A percentile compares a stretch with the other conserved stretches of the same genome.
phyloP scores from a whole-genome alignment of 352 stramenopile genomes.

The Phytophthora boehmeriae region DNA sequence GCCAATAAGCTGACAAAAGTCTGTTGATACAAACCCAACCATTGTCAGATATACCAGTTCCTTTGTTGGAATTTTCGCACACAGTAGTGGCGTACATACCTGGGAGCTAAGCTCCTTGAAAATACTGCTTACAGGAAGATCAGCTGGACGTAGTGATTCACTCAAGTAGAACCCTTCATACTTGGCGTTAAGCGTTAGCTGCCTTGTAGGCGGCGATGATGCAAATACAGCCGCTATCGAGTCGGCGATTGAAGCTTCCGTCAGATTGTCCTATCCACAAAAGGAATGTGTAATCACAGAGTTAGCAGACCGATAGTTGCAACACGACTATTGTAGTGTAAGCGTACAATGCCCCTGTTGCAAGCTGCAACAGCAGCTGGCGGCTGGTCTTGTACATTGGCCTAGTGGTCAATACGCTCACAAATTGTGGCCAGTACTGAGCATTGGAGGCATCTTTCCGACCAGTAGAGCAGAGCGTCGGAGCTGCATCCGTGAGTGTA shows the following conservation, averaged over 20 bases:
- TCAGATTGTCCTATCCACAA: constrained; percentile 19
- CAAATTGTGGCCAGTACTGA: constrained; percentile 12
- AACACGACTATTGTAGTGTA: background rate
- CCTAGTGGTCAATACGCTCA: constrained; percentile 23
- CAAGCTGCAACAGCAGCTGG: constrained; percentile 34
- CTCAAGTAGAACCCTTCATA: constrained; percentile 49
- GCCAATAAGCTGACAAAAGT: constrained; percentile 55
- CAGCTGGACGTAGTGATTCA: constrained; percentile 4
- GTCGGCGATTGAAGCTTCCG: constrained; percentile 16
- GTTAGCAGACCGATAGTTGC: background rate
- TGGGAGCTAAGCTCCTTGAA: constrained; percentile 67
- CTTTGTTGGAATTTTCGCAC: background rate
- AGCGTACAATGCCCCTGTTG: constrained; percentile 23
- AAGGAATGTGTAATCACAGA: background rate
- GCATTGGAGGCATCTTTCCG: background rate
- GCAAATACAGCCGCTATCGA: constrained; percentile 16
- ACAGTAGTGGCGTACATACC: constrained; percentile 24
- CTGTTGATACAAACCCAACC: constrained; percentile 24
- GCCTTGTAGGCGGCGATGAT: constrained; percentile 1
- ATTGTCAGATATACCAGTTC: background rate
- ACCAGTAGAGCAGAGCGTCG: background rate
- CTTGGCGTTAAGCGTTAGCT: constrained; percentile 27
- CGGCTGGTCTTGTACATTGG: constrained; percentile 34
- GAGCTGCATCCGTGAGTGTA: background rate
- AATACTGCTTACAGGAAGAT: constrained; percentile 39